phyloP scores from a whole-genome alignment of 805 yeast species.

The Zygosaccharomyces gambellarensis region DNA sequence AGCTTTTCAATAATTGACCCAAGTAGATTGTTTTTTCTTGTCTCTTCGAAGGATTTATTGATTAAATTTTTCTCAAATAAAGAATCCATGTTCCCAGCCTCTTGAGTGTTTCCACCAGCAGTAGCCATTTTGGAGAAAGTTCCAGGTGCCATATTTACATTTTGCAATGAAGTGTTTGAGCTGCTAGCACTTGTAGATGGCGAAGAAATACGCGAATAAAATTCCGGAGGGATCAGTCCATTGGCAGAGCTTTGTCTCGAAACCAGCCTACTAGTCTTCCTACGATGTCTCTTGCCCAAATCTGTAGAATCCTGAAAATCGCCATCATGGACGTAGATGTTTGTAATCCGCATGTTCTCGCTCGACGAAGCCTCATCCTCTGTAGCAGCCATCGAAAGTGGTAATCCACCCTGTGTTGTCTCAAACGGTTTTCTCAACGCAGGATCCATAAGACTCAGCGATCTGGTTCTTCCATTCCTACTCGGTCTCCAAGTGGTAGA shows the following conservation, averaged over 20 bases:
- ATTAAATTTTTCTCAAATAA: slow-evolving; percentile 27
- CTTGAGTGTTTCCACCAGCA: slow-evolving; percentile 4
- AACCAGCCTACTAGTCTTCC: slow-evolving; percentile 12
- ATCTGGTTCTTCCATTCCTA: slow-evolving; percentile 29
- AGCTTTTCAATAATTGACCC: slow-evolving; percentile 18
- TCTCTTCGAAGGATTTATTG: slow-evolving; percentile 31
- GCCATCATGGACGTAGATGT: slow-evolving; percentile 35
- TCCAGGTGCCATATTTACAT: slow-evolving; percentile 21
- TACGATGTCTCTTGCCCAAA: slow-evolving; percentile 3
- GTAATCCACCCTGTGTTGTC: slow-evolving; percentile 3
- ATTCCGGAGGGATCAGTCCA: slow-evolving; percentile 36
- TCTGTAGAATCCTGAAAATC: slow-evolving; percentile 21
- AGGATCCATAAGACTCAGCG: slow-evolving; percentile 34
- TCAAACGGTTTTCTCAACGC: slow-evolving; percentile 23
- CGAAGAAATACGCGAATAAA: slow-evolving; percentile 32
- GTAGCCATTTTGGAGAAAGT: slow-evolving; percentile 23
- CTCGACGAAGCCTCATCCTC: slow-evolving; percentile 16
- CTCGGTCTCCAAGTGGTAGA: slow-evolving; percentile 5
- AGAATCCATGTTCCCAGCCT: slow-evolving; percentile 6
- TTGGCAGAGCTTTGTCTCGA: slow-evolving; percentile 16
- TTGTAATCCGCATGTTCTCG: slow-evolving; percentile 19
- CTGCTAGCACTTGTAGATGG: slow-evolving; percentile 33
- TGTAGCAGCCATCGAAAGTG: slow-evolving; percentile 12
- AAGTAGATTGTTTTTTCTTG: slow-evolving; percentile 20
- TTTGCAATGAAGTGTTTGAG: slow-evolving; percentile 27